Percentiles rank a stretch among this genome's conserved stretches.
Conservation (phyloP, 2,329 filamentous ascomycete genomes). For the Arthrinium phaeospermum region DNA sequence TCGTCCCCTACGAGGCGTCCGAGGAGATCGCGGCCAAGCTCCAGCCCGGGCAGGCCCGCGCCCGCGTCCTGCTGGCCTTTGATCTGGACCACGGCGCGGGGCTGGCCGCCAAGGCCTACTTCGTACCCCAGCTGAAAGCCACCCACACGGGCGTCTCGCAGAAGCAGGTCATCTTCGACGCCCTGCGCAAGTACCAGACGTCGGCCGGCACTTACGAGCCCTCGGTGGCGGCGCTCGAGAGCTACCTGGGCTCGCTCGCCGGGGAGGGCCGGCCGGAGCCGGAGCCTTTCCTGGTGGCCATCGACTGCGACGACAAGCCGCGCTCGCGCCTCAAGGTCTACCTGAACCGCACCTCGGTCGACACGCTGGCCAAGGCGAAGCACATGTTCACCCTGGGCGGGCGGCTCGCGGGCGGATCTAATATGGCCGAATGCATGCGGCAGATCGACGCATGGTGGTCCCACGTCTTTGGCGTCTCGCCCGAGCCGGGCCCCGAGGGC, state of each 20-base stretch:
- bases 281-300: background rate
- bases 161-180: background rate
- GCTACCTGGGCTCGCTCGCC: background rate
- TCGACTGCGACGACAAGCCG: background rate
- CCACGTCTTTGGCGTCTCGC: too few relatives aligned
- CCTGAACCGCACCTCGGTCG: background rate
- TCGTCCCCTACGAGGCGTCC: background rate
- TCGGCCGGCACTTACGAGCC: background rate
- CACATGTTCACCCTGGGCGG: background rate
- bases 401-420: background rate
- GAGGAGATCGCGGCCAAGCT: background rate
- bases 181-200: background rate
- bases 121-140: background rate
- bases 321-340: background rate
- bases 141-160: background rate
- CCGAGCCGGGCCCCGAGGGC: background rate
- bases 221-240: background rate
- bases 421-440: too few relatives aligned
- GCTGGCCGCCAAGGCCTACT: background rate
- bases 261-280: too few relatives aligned
- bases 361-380: background rate
- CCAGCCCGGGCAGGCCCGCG: too few relatives aligned
- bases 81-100: background rate
- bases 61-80: background rate
- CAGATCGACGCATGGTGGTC: too few relatives aligned